Evolutionary conservation across 164 flowering plant genomes (phyloP), one percentile per base, ranked within the genome.

Genomic region (Warburgia ugandensis): DNA sequence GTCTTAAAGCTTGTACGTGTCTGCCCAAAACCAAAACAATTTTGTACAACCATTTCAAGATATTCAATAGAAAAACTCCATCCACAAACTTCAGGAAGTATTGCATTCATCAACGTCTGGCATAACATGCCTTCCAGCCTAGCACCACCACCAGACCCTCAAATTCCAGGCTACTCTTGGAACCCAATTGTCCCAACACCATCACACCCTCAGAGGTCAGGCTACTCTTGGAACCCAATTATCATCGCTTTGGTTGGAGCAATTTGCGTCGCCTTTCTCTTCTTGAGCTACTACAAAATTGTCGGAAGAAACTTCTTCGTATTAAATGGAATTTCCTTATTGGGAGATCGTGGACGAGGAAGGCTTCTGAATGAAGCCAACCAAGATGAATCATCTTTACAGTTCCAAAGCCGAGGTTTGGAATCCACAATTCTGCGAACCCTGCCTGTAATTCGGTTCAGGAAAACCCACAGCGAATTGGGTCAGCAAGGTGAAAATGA

Each of bases 371-470:
- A 66, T 22, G 69, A 66, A 41, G 43, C 56, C 19, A 59, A 35
- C 41, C 64, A 40, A 11, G 63, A 66, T 16, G 67, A 62, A 48
- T 63, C 53, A 31, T 65, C 77, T 10, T 33, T 29, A 5, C 68
- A 65, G 50, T 53, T 69, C 33, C 69, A 66, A 16, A 66, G 66
- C 58, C 65, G n/a, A 12, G 74, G 69, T 4, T 57, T 69, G 14
- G 72, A 66, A 11, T 68, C 61, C 22, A 37, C 59, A 20, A 33
- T 55, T 12, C 30, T 67, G 21, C 52, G 50, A 25, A 53, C 64
- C 17, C 60, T 79, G 3, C 82, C 82, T 11, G 47, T 56, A 8
- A 21, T 63, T 19, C 73, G 71, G 64, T 77, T 70, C 55, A 61
- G 48, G 62, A 68, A 55, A 52, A 58, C 45, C 4, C 67, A 52